A percentile compares a stretch with the other conserved stretches of the same genome.
phyloP scores from a whole-genome alignment of 768 basidiomycete genomes.

The Macrocybe gigantea region DNA sequence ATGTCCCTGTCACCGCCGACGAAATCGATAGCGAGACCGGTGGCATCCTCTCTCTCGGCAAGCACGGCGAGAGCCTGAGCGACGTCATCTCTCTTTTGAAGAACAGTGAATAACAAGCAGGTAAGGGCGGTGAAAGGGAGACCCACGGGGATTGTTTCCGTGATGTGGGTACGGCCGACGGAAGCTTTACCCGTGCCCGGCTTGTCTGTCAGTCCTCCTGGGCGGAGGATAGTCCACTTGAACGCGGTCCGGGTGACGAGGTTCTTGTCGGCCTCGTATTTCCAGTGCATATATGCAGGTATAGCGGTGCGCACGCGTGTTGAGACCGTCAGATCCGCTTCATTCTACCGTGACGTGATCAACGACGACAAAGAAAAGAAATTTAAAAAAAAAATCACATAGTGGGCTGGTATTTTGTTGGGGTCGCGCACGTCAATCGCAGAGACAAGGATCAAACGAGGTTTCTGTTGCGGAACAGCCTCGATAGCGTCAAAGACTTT shows the following conservation, averaged over 20 bases:
- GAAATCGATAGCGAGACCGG: constrained; percentile 53
- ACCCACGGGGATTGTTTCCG: constrained; percentile 40
- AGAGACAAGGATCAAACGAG: constrained; percentile 53
- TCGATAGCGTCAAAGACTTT: constrained; percentile 71
- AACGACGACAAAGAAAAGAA: not conserved
- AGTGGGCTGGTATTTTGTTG: constrained; percentile 41
- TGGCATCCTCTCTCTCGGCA: constrained; percentile 44
- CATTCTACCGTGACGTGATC: constrained; percentile 23
- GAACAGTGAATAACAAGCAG: not conserved
- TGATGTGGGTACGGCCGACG: constrained; percentile 49
- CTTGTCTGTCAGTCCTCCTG: constrained; percentile 43
- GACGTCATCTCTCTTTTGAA: constrained; percentile 39
- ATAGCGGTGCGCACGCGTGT: constrained; percentile 39
- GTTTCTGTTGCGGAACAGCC: constrained; percentile 35
- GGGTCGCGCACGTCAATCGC: constrained; percentile 51
- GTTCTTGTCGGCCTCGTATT: constrained; percentile 46
- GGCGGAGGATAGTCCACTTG: constrained; percentile 62
- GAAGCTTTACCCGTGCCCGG: constrained; percentile 44
- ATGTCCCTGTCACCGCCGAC: constrained; percentile 45
- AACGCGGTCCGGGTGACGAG: constrained; percentile 43
- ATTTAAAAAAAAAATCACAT: constrained; percentile 30
- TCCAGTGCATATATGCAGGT: constrained; percentile 38
- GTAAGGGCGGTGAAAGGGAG: not conserved
- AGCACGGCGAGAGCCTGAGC: constrained; percentile 40
- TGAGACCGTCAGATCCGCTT: constrained; percentile 37